A percentile compares a stretch with the other conserved stretches of the same genome.
Evolutionary conservation across 1,284 basidiomycete genomes (phyloP).

Genomic region (Clitocybe nebularis): DNA sequence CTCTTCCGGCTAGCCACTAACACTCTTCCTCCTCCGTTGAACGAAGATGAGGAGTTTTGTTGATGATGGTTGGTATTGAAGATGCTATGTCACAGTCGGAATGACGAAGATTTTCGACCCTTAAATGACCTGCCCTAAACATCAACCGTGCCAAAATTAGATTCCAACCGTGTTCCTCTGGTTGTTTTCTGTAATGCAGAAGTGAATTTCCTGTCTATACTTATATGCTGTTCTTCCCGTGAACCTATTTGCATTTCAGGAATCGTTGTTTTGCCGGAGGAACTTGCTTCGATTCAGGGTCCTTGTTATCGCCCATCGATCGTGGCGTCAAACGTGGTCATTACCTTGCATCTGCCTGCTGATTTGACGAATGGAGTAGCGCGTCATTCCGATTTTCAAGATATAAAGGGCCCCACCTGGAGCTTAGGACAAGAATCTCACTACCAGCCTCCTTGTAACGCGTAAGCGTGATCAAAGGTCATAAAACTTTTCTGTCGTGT

Average conservation of each 20-base stretch:
- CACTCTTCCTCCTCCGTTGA: constrained; percentile 44
- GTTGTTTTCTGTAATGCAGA: neutral
- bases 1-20: constrained; percentile 43
- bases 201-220: neutral
- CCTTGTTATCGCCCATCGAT: constrained; percentile 25
- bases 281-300: constrained; percentile 7
- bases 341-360: constrained; percentile 12
- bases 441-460: too few species aligned
- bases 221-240: constrained; percentile 4
- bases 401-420: constrained; percentile 10
- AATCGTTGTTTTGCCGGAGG: constrained; percentile 2
- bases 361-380: constrained; percentile 24
- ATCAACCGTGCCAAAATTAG: too few species aligned
- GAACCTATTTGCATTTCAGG: constrained; percentile 6
- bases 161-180: too few species aligned
- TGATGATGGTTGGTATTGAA: constrained; percentile 28
- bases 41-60: constrained; percentile 33
- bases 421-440: neutral
- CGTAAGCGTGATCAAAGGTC: too few species aligned
- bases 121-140: constrained; percentile 27
- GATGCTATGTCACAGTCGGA: constrained; percentile 17
- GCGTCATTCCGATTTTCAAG: neutral
- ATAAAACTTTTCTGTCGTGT: too few species aligned
- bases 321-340: constrained; percentile 12
- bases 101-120: constrained; percentile 5